Base-by-base conservation (phyloP, 2,329 filamentous ascomycete genomes). In the Paecilomyces niveus region DNA sequence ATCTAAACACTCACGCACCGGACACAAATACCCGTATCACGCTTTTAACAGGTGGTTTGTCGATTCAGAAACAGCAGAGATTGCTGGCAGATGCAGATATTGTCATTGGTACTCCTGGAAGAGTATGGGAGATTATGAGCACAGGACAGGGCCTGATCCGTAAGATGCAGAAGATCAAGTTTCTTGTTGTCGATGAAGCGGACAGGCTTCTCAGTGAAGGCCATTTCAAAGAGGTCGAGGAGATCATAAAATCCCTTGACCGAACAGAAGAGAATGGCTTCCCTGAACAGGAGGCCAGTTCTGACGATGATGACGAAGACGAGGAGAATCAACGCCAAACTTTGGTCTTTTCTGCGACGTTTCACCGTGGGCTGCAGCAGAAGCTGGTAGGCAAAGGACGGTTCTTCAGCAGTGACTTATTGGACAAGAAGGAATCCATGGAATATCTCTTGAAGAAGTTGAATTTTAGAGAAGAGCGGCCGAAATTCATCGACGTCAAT, bases 311-410 rank as follows among this genome's bases (percentile, higher is more conserved):
- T 9, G 74, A 78, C 0, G 67, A 74, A 6, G 59, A 64, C 9
- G 61, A 52, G 24, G 22, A 57, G 56, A 64, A 62, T 70, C 78
- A 50, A 69, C 83, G 93, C 49, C 94, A 99, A 70, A 97, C 92
- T 0, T 83, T 99, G 0, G 91, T 99, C 21, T 99, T 99, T 74
- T 97, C 94, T 0, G 94, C 94, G 0, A 99, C 94, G 0, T 96
- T 99, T 73, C 89, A 96, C 70, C 93, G 92, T 68, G 87, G 88
- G 0, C 77, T 99, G 31, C 93, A 97, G 71, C 90, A 93, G 66
- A 97, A 97, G 72, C 82, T 99, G 11, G 86, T 89, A 1, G 89
- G 90, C 26, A 95, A 92, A 71, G 81, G 83, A 21, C 86, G 84
- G 58, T 83, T 79, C 63, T 69, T 67, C 7, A 76, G 75, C 35